A percentile compares a stretch with the other conserved stretches of the same genome.
phyloP scores from a whole-genome alignment of 306 rosid genomes.

The Mimosa bimucronata region DNA sequence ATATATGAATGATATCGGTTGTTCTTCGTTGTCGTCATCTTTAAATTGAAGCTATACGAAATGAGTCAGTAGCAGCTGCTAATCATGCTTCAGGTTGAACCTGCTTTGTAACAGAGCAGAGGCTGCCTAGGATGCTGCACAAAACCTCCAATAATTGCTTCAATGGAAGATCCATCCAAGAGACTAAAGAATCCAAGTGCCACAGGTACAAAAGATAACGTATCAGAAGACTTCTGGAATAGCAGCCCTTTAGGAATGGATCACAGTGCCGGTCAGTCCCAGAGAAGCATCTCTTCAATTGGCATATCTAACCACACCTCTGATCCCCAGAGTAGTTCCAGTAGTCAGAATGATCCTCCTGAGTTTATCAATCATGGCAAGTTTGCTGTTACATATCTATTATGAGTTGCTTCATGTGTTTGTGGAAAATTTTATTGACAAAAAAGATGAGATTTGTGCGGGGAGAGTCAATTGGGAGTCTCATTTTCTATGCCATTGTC shows the following conservation, averaged over 20 bases:
- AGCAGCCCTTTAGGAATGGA: slow-evolving; percentile 70
- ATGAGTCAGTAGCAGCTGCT: slow-evolving; percentile 43
- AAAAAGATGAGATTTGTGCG: not conserved
- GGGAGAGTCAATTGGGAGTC: no score
- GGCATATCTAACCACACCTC: slow-evolving; percentile 42
- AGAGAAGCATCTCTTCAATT: slow-evolving; percentile 59
- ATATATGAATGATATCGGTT: not conserved
- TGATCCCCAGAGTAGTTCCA: slow-evolving; percentile 55
- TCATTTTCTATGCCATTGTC: no score
- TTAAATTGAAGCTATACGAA: not conserved
- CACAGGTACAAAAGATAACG: slow-evolving; percentile 37
- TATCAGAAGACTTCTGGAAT: slow-evolving; percentile 74
- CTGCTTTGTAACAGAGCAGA: slow-evolving; percentile 86
- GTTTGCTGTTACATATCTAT: slow-evolving; percentile 37
- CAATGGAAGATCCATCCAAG: slow-evolving; percentile 57
- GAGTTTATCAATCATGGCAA: slow-evolving; percentile 82
- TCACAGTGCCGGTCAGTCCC: slow-evolving; percentile 54
- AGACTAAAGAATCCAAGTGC: slow-evolving; percentile 46
- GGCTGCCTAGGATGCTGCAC: slow-evolving; percentile 82
- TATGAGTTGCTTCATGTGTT: slow-evolving; percentile 26
- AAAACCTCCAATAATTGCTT: slow-evolving; percentile 40
- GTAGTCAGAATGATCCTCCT: slow-evolving; percentile 55
- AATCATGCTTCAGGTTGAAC: slow-evolving; percentile 61
- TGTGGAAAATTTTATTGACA: not conserved
- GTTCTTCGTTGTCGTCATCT: slow-evolving; percentile 3